These are phyloP conservation scores for Eragrostis curvula DNA, from an alignment of 176 grass and related monocot genomes.

Conservation along the genomic window DNA sequence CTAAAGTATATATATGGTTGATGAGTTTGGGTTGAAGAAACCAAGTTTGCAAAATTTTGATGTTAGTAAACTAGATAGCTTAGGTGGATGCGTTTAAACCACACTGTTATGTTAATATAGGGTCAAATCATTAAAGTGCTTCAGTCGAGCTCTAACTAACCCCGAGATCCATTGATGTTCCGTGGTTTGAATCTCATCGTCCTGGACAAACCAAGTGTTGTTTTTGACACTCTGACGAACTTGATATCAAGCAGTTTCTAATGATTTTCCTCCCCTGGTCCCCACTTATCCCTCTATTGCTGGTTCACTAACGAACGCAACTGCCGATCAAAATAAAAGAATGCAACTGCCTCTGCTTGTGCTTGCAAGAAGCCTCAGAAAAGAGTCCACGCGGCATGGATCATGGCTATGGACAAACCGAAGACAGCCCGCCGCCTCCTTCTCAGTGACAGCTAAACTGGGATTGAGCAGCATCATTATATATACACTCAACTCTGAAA, in stretches of 20 bases:
- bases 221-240: neutral
- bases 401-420: constrained; percentile 18
- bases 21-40: too few species aligned
- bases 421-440: constrained; percentile 47
- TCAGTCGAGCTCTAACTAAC: neutral
- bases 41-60: too few species aligned
- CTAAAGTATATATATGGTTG: too few species aligned
- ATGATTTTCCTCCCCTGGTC: neutral
- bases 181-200: neutral
- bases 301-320: constrained; percentile 18
- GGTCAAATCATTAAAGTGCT: neutral
- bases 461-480: constrained; percentile 30
- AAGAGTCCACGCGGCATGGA: constrained; percentile 12
- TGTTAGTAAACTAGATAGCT: too few species aligned
- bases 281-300: neutral
- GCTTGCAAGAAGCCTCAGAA: neutral
- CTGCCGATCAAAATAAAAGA: neutral
- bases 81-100: too few species aligned
- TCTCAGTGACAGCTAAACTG: constrained; percentile 53
- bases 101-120: too few species aligned
- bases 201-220: neutral
- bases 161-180: neutral
- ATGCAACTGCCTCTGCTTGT: neutral
- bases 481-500: neutral
- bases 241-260: neutral